Evolutionary conservation across 169 alveolate genomes (phyloP).

Genomic region (Eimeria falciformis): DNA sequence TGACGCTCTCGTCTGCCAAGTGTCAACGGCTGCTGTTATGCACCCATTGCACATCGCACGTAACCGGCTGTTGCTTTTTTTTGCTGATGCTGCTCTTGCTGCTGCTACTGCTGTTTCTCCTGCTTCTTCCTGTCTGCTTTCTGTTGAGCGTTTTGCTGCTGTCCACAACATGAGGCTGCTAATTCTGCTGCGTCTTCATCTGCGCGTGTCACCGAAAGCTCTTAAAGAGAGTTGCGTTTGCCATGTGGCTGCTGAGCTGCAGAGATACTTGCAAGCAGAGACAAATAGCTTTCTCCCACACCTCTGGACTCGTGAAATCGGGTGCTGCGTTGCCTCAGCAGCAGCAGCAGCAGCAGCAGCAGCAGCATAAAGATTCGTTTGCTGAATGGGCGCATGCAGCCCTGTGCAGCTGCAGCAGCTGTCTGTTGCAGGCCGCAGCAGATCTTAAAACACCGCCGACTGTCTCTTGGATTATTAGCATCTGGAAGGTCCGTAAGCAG

Average conservation of each 20-base stretch:
- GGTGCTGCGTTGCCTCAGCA: not conserved
- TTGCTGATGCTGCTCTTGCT: not conserved
- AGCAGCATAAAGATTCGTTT: slow-evolving; percentile 28
- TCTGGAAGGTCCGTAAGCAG: slow-evolving; percentile 19
- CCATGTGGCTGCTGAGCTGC: no score
- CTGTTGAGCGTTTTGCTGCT: no score
- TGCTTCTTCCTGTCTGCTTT: not conserved
- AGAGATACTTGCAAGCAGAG: slow-evolving; percentile 8
- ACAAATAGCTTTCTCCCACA: not conserved
- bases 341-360: slow-evolving; percentile 23
- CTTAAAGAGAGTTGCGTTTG: no score
- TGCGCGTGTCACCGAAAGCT: no score
- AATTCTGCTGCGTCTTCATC: no score
- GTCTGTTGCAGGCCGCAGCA: slow-evolving; percentile 65
- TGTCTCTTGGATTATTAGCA: slow-evolving; percentile 7
- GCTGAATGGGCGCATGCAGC: slow-evolving; percentile 55
- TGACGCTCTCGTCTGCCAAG: no score
- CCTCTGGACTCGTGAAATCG: not conserved
- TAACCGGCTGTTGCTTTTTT: no score
- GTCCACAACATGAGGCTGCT: no score
- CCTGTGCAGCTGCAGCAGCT: slow-evolving; percentile 65
- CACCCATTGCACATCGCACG: no score
- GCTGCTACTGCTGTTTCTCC: slow-evolving; percentile 17
- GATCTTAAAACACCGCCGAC: slow-evolving; percentile 51
- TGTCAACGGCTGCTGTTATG: no score